phyloP scores from a whole-genome alignment of 305 asterid genomes.

The Lippia alba region DNA sequence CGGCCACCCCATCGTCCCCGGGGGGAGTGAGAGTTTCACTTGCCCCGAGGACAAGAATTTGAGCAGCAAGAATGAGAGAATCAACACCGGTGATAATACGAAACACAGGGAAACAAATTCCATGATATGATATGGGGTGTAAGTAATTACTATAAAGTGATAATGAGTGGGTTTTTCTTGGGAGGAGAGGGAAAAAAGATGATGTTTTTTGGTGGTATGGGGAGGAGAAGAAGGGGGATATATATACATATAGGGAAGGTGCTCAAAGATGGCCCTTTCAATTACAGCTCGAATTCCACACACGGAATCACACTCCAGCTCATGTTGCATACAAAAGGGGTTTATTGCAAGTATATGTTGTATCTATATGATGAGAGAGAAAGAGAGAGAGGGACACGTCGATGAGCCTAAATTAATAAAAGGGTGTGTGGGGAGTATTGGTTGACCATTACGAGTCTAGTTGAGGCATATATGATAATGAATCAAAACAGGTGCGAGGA shows the following conservation, averaged over 20 bases:
- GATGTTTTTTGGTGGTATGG: conserved; percentile 19
- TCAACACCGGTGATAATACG: conserved; percentile 32
- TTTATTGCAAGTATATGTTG: conserved; percentile 11
- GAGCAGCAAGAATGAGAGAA: conserved; percentile 40
- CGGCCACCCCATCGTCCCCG: conserved; percentile 95
- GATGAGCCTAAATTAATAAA: not conserved
- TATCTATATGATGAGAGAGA: conserved; percentile 12
- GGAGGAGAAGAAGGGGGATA: conserved; percentile 39
- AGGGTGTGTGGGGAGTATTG: conserved; percentile 35
- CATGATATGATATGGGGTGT: conserved; percentile 39
- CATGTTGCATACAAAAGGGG: conserved; percentile 37
- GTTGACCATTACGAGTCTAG: conserved; percentile 41
- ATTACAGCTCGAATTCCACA: conserved; percentile 77
- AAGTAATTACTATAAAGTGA: not conserved
- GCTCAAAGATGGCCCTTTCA: conserved; percentile 42
- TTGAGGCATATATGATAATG: conserved; percentile 35
- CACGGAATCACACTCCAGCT: conserved; percentile 80
- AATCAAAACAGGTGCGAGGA: conserved; percentile 40
- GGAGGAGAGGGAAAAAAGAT: not conserved
- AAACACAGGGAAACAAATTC: conserved; percentile 47
- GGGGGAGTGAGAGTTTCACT: conserved; percentile 70
- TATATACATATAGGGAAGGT: conserved; percentile 39
- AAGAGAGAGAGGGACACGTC: conserved; percentile 29
- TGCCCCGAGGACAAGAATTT: conserved; percentile 43
- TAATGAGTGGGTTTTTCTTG: not conserved